Evolutionary conservation across 345 rosid genomes (phyloP).

Genomic region (Viola odorata): DNA sequence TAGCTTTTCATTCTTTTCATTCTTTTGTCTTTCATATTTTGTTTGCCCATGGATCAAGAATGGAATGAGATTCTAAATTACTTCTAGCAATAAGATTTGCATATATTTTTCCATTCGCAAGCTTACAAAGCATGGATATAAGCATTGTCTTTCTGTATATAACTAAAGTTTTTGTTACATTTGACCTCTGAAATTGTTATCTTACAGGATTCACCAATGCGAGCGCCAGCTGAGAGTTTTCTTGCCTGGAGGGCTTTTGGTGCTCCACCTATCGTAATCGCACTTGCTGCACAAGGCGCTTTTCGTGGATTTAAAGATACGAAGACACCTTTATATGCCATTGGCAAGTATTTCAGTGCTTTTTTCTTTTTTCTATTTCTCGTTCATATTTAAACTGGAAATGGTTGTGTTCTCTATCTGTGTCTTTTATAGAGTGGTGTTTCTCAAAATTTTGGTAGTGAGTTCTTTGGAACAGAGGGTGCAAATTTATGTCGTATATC

Average conservation of each 20-base stretch:
- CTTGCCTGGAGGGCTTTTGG: constrained; percentile 76
- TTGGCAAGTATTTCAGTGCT: constrained; percentile 56
- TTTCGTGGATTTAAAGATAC: constrained; percentile 96
- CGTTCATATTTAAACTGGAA: not conserved
- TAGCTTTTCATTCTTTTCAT: constrained; percentile 9
- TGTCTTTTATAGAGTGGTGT: too few species aligned
- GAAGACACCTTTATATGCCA: constrained; percentile 81
- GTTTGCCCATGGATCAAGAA: not conserved
- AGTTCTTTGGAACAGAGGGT: too few species aligned
- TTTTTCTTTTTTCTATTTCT: constrained; percentile 12
- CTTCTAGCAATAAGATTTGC: too few species aligned
- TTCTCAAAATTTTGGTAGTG: too few species aligned
- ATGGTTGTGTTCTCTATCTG: too few species aligned
- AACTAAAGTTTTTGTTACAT: too few species aligned
- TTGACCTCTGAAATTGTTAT: not conserved
- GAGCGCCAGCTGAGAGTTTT: constrained; percentile 75
- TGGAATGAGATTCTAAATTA: too few species aligned
- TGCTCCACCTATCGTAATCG: constrained; percentile 87
- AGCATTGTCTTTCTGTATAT: too few species aligned
- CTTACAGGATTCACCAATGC: constrained; percentile 81
- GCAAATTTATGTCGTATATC: too few species aligned
- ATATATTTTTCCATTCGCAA: too few species aligned
- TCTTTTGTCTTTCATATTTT: not conserved
- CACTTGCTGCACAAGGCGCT: constrained; percentile 93
- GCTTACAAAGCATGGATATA: too few species aligned